Evolutionary conservation across 1,284 basidiomycete genomes (phyloP), one percentile per base, ranked within the genome.

Genomic region (Omphalotus olearius): DNA sequence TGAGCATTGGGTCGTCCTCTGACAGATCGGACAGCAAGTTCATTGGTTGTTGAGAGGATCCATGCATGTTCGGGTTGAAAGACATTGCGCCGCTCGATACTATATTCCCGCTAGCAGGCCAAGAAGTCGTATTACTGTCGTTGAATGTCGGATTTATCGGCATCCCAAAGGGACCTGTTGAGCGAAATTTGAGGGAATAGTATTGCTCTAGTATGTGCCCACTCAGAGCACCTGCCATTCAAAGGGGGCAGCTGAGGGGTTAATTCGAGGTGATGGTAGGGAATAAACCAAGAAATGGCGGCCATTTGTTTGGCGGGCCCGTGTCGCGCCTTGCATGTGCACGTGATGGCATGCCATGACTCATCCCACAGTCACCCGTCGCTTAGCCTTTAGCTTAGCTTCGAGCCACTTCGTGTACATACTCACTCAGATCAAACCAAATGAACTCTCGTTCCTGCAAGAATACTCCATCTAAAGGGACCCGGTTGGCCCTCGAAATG

Each of bases 51-150:
- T 14, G 66, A 59, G 44, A 39, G 65, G 69, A 66, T 16, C 83
- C 81, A 56, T 85, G 82, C 70, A 78, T 76, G 20, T 69, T 68
- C 3, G 79, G 65, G 46, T 78, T 75, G 60, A 82, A 85, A 3
- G 80, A 76, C 73, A 82, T 76, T 26, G 78, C 60, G 7, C 80
- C 82, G 61, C 71, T 70, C 17, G 69, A 72, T n/a, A 75, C 58
- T 40, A 82, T 62, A 40, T 62, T 58, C 7, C 13, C 30, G 52
- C 9, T 45, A 33, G 13, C 51, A 4, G 55, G 45, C 43, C 41
- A 46, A 38, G 45, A 6, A 35, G 23, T 42, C 17, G 33, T 28
- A 45, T 28, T 44, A 10, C n/a, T 23, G 28, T 52, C 42, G 53
- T 50, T 55, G 39, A 55, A 51, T 17, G 38, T 44, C n/a, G 50